These are phyloP conservation scores for Camelina neglecta DNA, from an alignment of 345 rosid species.

Conservation along the genomic window DNA sequence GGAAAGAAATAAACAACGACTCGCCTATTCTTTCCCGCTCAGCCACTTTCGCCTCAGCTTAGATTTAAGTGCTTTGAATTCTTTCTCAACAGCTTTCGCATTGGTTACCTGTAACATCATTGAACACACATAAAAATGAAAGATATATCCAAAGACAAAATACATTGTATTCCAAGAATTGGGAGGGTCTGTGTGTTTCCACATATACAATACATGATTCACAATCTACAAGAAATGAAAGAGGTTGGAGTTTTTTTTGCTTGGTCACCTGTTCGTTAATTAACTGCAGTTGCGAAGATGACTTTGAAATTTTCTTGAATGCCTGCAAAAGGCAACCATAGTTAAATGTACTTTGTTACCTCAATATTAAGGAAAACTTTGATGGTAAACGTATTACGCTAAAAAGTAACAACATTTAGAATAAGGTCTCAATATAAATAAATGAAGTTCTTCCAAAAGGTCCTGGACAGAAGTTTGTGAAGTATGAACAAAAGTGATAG, in stretches of 20 bases:
- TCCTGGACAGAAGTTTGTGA: not conserved
- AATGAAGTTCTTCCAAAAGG: conserved; percentile 1
- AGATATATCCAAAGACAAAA: not conserved
- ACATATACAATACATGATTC: conserved; percentile 8
- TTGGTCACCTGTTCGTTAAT: conserved; percentile 73
- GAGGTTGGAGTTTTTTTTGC: not conserved
- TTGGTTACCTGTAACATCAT: conserved; percentile 60
- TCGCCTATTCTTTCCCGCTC: conserved; percentile 76
- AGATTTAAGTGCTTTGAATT: conserved; percentile 66
- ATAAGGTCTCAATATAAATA: not conserved
- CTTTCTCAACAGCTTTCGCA: conserved; percentile 83
- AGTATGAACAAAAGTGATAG: not conserved
- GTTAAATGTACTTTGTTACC: not conserved
- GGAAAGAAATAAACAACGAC: conserved; percentile 30
- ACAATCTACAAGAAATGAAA: conserved; percentile 20
- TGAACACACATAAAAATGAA: conserved; percentile 16
- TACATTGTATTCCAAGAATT: not conserved
- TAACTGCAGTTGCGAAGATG: conserved; percentile 68
- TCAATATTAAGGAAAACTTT: conserved; percentile 12
- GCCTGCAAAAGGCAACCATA: conserved; percentile 57
- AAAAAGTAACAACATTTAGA: not conserved
- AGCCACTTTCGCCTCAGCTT: conserved; percentile 70
- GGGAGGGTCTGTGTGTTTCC: conserved; percentile 7
- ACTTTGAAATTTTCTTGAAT: conserved; percentile 77
- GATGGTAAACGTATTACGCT: conserved; percentile 14